Conservation (phyloP, 331 rosid genomes). For the Rhamnella rubrinervis region DNA sequence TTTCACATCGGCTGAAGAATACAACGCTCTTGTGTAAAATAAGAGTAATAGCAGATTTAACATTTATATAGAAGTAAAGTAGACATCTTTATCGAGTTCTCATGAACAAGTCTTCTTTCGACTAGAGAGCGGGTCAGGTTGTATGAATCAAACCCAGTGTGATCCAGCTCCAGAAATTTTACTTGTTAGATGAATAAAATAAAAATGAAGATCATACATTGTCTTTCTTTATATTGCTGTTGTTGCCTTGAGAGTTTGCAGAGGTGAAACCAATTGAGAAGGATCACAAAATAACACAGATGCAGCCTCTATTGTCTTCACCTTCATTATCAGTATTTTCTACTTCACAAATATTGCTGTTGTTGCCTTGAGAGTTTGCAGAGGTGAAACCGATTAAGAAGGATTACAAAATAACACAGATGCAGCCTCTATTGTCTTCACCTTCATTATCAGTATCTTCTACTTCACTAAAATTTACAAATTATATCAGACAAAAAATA, state of each 20-base stretch:
- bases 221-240: not conserved
- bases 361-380: conserved; percentile 15
- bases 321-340: conserved; percentile 38
- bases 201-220: too few relatives aligned
- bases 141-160: not conserved
- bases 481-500: conserved; percentile 11
- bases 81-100: not conserved
- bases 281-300: conserved; percentile 46
- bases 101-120: not conserved
- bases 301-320: conserved; percentile 37
- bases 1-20: not conserved
- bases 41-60: not conserved
- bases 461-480: conserved; percentile 28
- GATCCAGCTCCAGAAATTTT: not conserved
- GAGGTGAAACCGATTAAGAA: conserved; percentile 7
- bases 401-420: conserved; percentile 46
- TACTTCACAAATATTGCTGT: conserved; percentile 7
- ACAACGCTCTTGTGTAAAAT: not conserved
- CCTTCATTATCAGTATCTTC: conserved; percentile 38
- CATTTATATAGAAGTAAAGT: conserved; percentile 1
- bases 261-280: conserved; percentile 8
- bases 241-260: conserved; percentile 15
- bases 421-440: conserved; percentile 37
- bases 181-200: not conserved
- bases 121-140: not conserved